These are phyloP conservation scores for Penicillium brasilianum DNA, from an alignment of 2,329 filamentous ascomycete species.

Conservation along the genomic window DNA sequence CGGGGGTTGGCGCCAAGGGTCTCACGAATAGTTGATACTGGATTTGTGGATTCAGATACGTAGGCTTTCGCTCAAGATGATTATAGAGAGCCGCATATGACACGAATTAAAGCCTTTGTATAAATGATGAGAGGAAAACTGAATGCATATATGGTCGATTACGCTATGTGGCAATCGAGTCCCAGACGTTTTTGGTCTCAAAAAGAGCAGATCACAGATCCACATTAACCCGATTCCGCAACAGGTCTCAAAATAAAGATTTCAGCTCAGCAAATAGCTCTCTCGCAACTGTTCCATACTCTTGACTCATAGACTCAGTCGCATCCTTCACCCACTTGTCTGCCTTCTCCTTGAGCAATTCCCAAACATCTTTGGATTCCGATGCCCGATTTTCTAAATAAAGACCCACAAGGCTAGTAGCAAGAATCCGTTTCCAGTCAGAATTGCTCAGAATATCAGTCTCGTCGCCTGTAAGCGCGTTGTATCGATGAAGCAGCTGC, in stretches of 20 bases:
- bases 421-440: background rate
- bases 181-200: background rate
- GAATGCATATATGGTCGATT: background rate
- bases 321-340: conserved; percentile 1
- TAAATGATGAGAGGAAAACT: too few relatives aligned
- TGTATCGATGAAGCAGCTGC: background rate
- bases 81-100: too few relatives aligned
- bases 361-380: background rate
- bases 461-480: background rate
- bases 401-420: background rate
- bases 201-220: background rate
- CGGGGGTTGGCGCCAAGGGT: too few relatives aligned
- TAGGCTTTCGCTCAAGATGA: too few relatives aligned
- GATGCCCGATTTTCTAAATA: background rate
- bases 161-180: background rate
- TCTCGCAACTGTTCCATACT: background rate
- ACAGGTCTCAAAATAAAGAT: background rate
- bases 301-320: background rate
- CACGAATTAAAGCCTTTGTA: too few relatives aligned
- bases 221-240: background rate
- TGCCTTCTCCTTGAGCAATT: conserved; percentile 1
- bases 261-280: background rate
- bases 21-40: too few relatives aligned
- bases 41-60: too few relatives aligned
- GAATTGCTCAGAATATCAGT: background rate